phyloP scores from a whole-genome alignment of 2,329 filamentous ascomycete genomes.

The Erysiphe pulchra region DNA sequence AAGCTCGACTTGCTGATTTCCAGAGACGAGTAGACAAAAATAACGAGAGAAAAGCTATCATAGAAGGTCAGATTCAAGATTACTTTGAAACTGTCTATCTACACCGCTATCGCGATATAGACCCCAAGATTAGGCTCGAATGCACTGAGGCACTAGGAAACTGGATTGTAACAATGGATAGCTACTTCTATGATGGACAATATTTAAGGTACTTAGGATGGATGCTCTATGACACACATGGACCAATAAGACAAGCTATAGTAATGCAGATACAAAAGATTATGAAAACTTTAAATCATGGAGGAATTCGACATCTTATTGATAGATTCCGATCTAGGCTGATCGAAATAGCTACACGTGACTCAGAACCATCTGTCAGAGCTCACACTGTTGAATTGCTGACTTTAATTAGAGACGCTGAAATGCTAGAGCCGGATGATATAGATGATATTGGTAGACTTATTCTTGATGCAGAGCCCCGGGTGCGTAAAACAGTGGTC shows the following conservation, averaged over 20 bases:
- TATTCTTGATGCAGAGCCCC: conserved; percentile 66
- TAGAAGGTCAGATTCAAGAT: conserved; percentile 42
- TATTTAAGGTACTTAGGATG: conserved; percentile 88
- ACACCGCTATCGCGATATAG: conserved; percentile 84
- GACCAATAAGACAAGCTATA: conserved; percentile 58
- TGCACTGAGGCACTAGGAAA: conserved; percentile 66
- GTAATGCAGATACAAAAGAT: conserved; percentile 59
- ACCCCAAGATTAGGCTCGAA: conserved; percentile 67
- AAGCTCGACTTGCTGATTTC: conserved; percentile 47
- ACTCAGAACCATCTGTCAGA: conserved; percentile 59
- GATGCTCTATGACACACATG: conserved; percentile 65
- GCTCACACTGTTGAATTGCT: conserved; percentile 60
- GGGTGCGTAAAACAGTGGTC: conserved; percentile 70
- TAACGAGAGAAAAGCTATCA: conserved; percentile 24
- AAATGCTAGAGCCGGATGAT: conserved; percentile 73
- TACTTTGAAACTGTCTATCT: conserved; percentile 86
- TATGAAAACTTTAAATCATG: conserved; percentile 57
- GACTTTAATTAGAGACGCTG: conserved; percentile 56
- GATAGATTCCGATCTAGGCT: conserved; percentile 70
- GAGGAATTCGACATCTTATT: conserved; percentile 63
- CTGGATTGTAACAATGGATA: conserved; percentile 70
- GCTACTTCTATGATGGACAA: conserved; percentile 69
- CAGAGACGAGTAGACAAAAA: conserved; percentile 37
- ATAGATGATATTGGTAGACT: conserved; percentile 71
- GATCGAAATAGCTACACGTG: conserved; percentile 76